A percentile compares a stretch with the other conserved stretches of the same genome.
Evolutionary conservation across 2,329 filamentous ascomycete species (phyloP).

Genomic region (Nannizziopsis barbatae): DNA sequence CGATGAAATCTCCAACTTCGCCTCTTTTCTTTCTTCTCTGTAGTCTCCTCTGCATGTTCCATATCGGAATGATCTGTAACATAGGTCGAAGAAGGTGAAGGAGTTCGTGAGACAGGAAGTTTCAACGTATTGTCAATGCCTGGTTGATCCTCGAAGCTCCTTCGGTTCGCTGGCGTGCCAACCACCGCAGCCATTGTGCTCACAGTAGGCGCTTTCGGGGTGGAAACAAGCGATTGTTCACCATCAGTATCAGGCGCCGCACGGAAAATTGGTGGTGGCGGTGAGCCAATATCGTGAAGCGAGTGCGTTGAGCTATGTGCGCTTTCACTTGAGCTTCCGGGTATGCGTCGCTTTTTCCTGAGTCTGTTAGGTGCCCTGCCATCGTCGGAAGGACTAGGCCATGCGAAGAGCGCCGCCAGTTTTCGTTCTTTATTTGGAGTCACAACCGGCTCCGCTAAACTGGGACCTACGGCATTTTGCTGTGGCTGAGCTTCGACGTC

Average conservation of each 20-base stretch:
- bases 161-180: not conserved
- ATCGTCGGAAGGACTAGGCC: constrained; percentile 54
- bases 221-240: constrained; percentile 26
- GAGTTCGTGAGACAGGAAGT: constrained; percentile 60
- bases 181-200: not conserved
- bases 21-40: constrained; percentile 56
- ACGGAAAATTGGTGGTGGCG: constrained; percentile 20
- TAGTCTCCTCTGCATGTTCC: constrained; percentile 50
- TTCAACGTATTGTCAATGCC: constrained; percentile 39
- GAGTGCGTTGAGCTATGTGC: constrained; percentile 84
- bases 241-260: constrained; percentile 16
- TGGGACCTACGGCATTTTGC: not conserved
- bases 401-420: constrained; percentile 55
- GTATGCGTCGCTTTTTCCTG: constrained; percentile 67
- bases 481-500: not conserved
- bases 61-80: constrained; percentile 72
- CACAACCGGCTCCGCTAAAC: constrained; percentile 23
- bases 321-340: constrained; percentile 67
- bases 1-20: constrained; percentile 60
- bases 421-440: constrained; percentile 55
- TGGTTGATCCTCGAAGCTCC: constrained; percentile 12
- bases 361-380: constrained; percentile 73
- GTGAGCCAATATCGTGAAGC: constrained; percentile 39
- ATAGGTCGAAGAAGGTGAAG: constrained; percentile 58
- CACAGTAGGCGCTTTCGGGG: constrained; percentile 19